These are phyloP conservation scores for Paratinospora sagittata DNA, from an alignment of 164 flowering plant species.

Conservation along the genomic window DNA sequence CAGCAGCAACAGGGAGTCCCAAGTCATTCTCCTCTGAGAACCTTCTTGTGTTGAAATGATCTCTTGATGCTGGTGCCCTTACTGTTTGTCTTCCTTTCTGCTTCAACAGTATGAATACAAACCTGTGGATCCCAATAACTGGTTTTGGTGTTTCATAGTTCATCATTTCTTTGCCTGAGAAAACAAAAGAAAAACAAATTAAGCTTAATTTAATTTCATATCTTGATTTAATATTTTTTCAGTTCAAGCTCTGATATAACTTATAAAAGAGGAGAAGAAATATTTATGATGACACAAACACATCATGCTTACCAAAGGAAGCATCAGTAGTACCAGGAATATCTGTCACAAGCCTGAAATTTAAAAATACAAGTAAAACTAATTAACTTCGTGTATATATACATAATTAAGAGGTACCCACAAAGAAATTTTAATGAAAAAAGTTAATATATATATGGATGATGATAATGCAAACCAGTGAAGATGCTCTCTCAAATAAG, in stretches of 20 bases:
- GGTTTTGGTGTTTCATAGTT: constrained; percentile 63
- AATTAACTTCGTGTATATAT: neutral
- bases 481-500: constrained; percentile 58
- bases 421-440: neutral
- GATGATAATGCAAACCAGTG: constrained; percentile 51
- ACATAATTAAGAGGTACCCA: constrained; percentile 1
- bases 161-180: constrained; percentile 23
- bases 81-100: constrained; percentile 58
- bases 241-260: no score
- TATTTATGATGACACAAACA: no score
- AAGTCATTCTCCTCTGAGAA: constrained; percentile 50
- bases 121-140: constrained; percentile 68
- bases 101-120: constrained; percentile 57
- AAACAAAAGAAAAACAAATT: no score
- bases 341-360: constrained; percentile 68
- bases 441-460: neutral
- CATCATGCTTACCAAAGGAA: constrained; percentile 69
- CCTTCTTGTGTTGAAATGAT: constrained; percentile 53
- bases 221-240: no score
- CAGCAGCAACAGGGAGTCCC: constrained; percentile 51
- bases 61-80: constrained; percentile 46
- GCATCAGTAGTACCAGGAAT: constrained; percentile 78
- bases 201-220: no score
- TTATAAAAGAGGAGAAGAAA: no score
- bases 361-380: neutral